Evolutionary conservation across 257 asterid genomes (phyloP).

Genomic region (Solanum pinnatisectum): DNA sequence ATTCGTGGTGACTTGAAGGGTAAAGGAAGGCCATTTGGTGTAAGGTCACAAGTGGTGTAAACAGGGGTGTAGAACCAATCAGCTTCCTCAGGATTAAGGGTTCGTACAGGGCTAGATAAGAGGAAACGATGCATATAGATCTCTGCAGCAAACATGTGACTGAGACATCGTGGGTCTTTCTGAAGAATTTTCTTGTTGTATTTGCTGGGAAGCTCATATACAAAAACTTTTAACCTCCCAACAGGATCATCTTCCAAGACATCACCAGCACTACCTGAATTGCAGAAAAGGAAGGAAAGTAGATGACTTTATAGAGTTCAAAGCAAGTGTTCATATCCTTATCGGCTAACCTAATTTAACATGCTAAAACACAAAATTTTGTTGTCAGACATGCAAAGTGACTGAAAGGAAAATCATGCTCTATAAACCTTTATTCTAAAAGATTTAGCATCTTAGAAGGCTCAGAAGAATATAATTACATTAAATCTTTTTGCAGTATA

Average conservation of each 20-base stretch:
- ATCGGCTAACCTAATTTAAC: neutral
- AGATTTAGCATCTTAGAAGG: neutral
- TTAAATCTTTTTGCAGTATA: neutral
- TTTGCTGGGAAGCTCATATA: conserved; percentile 83
- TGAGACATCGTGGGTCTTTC: conserved; percentile 77
- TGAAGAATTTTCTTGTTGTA: conserved; percentile 69
- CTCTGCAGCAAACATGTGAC: conserved; percentile 96
- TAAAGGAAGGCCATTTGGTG: conserved; percentile 85
- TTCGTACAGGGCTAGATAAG: conserved; percentile 66
- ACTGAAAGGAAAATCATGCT: neutral
- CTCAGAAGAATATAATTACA: neutral
- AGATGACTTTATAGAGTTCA: neutral
- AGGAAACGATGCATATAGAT: conserved; percentile 82
- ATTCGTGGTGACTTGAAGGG: conserved; percentile 85
- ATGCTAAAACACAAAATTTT: neutral
- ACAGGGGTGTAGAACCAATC: conserved; percentile 94
- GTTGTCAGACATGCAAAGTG: neutral
- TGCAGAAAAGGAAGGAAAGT: neutral
- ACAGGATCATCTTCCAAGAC: conserved; percentile 86
- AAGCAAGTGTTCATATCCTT: neutral
- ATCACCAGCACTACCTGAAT: conserved; percentile 91
- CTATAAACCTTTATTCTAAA: neutral
- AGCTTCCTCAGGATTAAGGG: conserved; percentile 89
- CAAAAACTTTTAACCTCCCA: conserved; percentile 75
- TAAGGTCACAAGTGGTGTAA: conserved; percentile 75